Evolutionary conservation across 805 yeast species (phyloP).

Genomic region (Metschnikowia orientalis): DNA sequence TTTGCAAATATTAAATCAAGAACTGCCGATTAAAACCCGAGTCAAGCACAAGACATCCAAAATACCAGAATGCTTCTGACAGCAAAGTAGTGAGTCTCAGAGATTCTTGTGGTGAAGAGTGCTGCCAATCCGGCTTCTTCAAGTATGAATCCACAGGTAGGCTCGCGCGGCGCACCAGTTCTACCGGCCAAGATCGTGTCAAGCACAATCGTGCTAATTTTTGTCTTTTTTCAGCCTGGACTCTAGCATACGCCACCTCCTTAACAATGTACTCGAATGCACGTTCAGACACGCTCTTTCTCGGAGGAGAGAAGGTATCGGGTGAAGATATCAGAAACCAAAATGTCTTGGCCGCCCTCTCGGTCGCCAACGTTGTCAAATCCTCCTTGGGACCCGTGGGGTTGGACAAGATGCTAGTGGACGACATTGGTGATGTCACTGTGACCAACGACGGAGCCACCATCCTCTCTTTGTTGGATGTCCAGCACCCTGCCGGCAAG

Average conservation of each 20-base stretch:
- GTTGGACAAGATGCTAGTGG: constrained; percentile 95
- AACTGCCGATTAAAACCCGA: no score
- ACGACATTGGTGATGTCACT: constrained; percentile 97
- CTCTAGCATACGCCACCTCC: constrained; percentile 4
- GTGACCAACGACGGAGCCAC: constrained; percentile 99
- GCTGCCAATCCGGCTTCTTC: no score
- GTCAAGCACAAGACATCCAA: no score
- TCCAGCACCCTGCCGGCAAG: constrained; percentile 98
- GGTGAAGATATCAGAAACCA: constrained; percentile 97
- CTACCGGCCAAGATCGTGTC: no score
- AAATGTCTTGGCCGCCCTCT: constrained; percentile 89
- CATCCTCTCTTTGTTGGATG: constrained; percentile 82
- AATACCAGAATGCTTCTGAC: no score
- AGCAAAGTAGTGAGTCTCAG: no score
- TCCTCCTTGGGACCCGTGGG: constrained; percentile 98
- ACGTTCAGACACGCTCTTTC: constrained; percentile 87
- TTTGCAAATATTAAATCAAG: no score
- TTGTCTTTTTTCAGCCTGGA: constrained; percentile 5
- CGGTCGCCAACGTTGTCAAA: constrained; percentile 79
- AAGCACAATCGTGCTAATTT: constrained; percentile 5
- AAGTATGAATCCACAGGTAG: no score
- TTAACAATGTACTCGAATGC: constrained; percentile 61
- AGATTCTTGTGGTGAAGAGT: no score
- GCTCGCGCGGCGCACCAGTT: no score
- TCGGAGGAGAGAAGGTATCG: constrained; percentile 92